Conservation (phyloP, 2,329 filamentous ascomycete species). For the Gaeumannomyces sp. region DNA sequence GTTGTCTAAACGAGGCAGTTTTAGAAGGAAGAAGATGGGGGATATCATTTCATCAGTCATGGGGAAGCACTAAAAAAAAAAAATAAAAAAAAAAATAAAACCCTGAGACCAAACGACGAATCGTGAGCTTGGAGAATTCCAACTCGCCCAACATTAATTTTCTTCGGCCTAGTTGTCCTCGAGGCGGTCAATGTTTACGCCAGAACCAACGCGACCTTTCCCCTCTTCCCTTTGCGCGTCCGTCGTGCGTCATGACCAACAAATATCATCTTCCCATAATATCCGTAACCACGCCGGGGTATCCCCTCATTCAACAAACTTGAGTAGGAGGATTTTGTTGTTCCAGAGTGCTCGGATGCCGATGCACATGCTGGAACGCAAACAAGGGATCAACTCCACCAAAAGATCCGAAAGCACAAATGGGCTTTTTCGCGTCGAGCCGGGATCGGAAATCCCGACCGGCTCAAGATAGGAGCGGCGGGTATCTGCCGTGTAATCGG, state of each 20-base stretch:
- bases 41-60: conserved; percentile 8
- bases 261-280: background rate
- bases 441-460: background rate
- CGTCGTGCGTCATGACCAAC: background rate
- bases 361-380: background rate
- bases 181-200: background rate
- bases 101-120: background rate
- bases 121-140: background rate
- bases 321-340: background rate
- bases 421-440: too few relatives aligned
- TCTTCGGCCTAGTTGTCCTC: background rate
- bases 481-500: background rate
- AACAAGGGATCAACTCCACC: background rate
- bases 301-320: background rate
- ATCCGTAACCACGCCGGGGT: background rate
- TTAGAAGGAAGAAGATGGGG: background rate
- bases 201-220: background rate
- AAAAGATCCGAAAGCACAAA: background rate
- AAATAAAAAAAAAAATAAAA: too few relatives aligned
- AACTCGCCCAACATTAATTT: background rate
- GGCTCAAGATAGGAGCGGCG: background rate
- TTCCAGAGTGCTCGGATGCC: background rate
- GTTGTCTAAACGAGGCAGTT: background rate
- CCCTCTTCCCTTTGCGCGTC: background rate
- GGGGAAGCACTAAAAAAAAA: background rate